Conservation (phyloP, 1,139 yeast species). For the Arxiozyma bovina region DNA sequence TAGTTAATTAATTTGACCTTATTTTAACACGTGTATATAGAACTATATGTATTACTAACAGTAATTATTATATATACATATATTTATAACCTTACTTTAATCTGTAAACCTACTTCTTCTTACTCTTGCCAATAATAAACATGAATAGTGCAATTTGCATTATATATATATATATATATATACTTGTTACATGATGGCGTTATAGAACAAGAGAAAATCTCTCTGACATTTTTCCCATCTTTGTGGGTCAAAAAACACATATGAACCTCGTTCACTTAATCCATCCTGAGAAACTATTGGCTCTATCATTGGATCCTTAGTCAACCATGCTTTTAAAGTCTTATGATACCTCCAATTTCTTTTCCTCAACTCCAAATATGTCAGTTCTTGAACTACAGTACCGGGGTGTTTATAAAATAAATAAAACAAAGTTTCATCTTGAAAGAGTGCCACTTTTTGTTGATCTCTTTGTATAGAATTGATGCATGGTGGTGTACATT, state of each 20-base stretch:
- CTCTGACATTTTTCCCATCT: slow-evolving; percentile 92
- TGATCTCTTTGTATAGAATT: slow-evolving; percentile 44
- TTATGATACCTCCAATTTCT: slow-evolving; percentile 97
- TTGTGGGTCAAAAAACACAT: slow-evolving; percentile 91
- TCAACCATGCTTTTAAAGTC: slow-evolving; percentile 91
- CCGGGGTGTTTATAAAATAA: slow-evolving; percentile 91
- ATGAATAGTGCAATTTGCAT: neutral
- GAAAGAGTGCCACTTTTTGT: slow-evolving; percentile 62
- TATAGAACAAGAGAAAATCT: slow-evolving; percentile 65
- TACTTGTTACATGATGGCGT: slow-evolving; percentile 36
- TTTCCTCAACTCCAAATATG: slow-evolving; percentile 79
- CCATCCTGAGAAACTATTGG: slow-evolving; percentile 66
- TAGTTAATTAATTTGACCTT: neutral
- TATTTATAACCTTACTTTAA: neutral
- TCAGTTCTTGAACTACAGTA: slow-evolving; percentile 86
- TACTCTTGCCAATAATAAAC: neutral
- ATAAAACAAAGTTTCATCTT: slow-evolving; percentile 89
- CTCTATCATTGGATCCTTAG: slow-evolving; percentile 86
- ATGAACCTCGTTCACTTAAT: slow-evolving; percentile 90
- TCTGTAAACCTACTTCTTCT: neutral
- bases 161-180: neutral
- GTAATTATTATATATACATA: neutral
- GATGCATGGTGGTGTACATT: slow-evolving; percentile 28
- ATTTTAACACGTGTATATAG: neutral
- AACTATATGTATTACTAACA: neutral